Evolutionary conservation across 768 basidiomycete species (phyloP).

Genomic region (Boletus barrowsii): DNA sequence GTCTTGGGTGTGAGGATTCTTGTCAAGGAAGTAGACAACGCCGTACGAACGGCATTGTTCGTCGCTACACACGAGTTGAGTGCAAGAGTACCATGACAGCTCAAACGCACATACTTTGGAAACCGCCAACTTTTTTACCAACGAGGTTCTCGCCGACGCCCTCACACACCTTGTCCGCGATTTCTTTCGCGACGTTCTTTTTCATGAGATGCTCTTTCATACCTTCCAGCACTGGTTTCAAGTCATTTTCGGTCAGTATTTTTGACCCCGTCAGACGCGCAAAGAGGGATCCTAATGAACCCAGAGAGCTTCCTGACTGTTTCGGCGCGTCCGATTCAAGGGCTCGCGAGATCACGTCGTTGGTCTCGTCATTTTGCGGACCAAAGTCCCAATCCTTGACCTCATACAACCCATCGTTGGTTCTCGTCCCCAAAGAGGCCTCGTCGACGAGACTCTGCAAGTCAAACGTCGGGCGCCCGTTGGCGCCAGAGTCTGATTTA

Average conservation of each 20-base stretch:
- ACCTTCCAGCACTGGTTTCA: slow-evolving; percentile 82
- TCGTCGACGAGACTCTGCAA: slow-evolving; percentile 63
- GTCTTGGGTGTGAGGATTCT: slow-evolving; percentile 95
- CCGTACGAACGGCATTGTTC: slow-evolving; percentile 76
- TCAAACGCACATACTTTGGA: slow-evolving; percentile 62
- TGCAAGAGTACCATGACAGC: background rate
- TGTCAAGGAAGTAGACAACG: slow-evolving; percentile 84
- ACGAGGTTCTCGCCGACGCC: slow-evolving; percentile 87
- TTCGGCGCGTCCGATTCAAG: slow-evolving; percentile 43
- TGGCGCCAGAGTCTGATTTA: slow-evolving; percentile 39
- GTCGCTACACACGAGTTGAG: slow-evolving; percentile 52
- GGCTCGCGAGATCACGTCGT: slow-evolving; percentile 58
- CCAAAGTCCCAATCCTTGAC: slow-evolving; percentile 84
- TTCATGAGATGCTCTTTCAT: slow-evolving; percentile 99
- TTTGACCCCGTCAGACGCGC: slow-evolving; percentile 84
- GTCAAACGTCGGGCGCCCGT: slow-evolving; percentile 40
- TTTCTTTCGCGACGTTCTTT: slow-evolving; percentile 97
- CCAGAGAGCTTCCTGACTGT: slow-evolving; percentile 46
- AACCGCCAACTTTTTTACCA: slow-evolving; percentile 87
- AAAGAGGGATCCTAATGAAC: slow-evolving; percentile 75
- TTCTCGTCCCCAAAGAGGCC: slow-evolving; percentile 73
- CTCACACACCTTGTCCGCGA: slow-evolving; percentile 92
- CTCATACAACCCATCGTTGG: slow-evolving; percentile 68
- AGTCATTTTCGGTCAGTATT: slow-evolving; percentile 73
- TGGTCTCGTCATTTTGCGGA: slow-evolving; percentile 40